Evolutionary conservation across 2,329 filamentous ascomycete genomes (phyloP), one percentile per base, ranked within the genome.

Genomic region (Emmonsia crescens): DNA sequence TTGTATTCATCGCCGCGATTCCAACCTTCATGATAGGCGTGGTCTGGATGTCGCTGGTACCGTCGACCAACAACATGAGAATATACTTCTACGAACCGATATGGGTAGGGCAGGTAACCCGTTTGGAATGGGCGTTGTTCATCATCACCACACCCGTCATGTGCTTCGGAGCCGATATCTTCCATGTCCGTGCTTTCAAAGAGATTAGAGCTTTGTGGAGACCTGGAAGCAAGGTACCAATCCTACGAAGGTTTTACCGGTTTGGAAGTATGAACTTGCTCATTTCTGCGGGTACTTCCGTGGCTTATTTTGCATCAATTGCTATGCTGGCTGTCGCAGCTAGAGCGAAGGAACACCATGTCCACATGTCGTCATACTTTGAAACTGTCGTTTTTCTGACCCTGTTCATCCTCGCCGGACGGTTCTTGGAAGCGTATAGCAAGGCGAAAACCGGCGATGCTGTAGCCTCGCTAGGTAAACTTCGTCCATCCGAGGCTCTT

Each of bases 211-310:
- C 85, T 0, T 79, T 96, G 65, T 96, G 92, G 92, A 82, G 88
- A 27, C 85, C 78, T 2, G 83, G 85, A 33, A 96, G 90, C 71
- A 84, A 82, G 44, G 87, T 87, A 0, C 89, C 90, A 0, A 72
- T 95, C 3, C 68, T 89, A 19, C 83, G 87, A 67, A 82, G 92
- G 16, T 92, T 96, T 70, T 91, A 91, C 73, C 86, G 89, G n/a
- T 96, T 96, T 69, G 92, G 92, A 9, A 96, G 91, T 77, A 96
- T 96, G 92, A 96, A 96, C 71, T 88, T 95, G 78, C 82, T 96
- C 63, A 92, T 96, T 75, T 94, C 89, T 8, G 81, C 96, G 1
- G 92, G 91, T 5, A 96, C 92, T 0, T 88, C 85, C 1, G 90
- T 96, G 63, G 92, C 92, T 1, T 96, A 96, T 72, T 78, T 95